phyloP scores from a whole-genome alignment of 106 monocot genomes.

The Platanthera zijinensis region DNA sequence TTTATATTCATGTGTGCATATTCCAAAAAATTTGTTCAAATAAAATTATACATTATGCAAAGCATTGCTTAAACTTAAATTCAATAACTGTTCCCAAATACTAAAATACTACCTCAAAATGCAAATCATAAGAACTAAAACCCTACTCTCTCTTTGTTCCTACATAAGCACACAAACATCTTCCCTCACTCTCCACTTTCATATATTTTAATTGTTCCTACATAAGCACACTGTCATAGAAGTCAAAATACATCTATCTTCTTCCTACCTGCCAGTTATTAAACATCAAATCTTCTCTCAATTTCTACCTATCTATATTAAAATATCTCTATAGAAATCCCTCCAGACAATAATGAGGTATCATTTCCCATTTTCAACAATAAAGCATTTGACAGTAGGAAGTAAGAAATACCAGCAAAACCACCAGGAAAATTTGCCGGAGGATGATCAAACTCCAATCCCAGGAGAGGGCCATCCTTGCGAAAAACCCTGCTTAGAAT shows the following conservation, averaged over 20 bases:
- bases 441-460: slow-evolving; percentile 62
- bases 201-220: neutral
- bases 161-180: neutral
- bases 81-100: neutral
- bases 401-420: slow-evolving; percentile 32
- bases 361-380: neutral
- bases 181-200: neutral
- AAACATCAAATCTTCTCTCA: neutral
- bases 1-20: too few relatives aligned
- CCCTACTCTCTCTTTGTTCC: neutral
- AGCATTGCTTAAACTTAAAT: neutral
- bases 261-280: neutral
- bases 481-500: slow-evolving; percentile 76
- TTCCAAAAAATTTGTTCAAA: too few relatives aligned
- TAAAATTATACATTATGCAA: neutral
- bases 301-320: neutral
- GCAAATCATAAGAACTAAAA: neutral
- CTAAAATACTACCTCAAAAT: neutral
- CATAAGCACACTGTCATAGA: neutral
- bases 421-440: slow-evolving; percentile 29
- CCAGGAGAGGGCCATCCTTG: slow-evolving; percentile 92
- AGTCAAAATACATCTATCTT: neutral
- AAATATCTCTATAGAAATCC: neutral
- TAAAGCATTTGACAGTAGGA: neutral
- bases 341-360: neutral